Evolutionary conservation across 352 stramenopile genomes (phyloP), one percentile per base, ranked within the genome.

Genomic region (Albugo candida): DNA sequence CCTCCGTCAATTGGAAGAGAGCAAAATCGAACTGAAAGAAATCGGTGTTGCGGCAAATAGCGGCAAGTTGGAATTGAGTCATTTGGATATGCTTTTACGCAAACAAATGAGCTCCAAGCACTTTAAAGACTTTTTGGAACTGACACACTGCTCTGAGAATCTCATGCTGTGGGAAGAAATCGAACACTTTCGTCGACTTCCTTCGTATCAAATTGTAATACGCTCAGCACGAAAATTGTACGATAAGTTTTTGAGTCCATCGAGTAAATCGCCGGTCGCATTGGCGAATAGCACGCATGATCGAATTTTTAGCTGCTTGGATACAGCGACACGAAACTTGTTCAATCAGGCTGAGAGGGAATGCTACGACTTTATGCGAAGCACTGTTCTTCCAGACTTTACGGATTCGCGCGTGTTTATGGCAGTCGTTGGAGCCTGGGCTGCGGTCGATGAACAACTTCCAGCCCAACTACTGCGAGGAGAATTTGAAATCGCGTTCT

Each of bases 111-210:
- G 65, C 39, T 68, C 81, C 47, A 70, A 67, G 24, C 66, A 80
- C 10, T 83, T 88, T 45, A 66, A 67, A 0, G 51, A 67, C 4
- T 88, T 83, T 45, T 54, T 84, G 16, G 72, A 88, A 45, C 64
- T 66, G 38, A 70, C 85, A 53, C 76, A 88, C 44, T 85, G 73
- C 50, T 67, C 63, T 1, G 76, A 88, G 38, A 88, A 88, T 53
- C 59, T 88, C 18, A 82, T 86, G 66, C 61, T 88, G 1, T 85
- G 70, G 63, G 76, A 88, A 52, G 76, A 88, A 47, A 83, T 88
- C 41, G 76, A 88, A 49, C 70, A 88, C 24, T 88, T 82, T 14
- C 67, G 70, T 6, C 61, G 76, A 2, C 55, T 88, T 31, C 76
- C 76, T 21, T 83, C 69, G 18, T 83, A 88, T 58, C 72, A 88